Base-by-base conservation (phyloP, 176 grass and related monocot species). In the Poa annua region DNA sequence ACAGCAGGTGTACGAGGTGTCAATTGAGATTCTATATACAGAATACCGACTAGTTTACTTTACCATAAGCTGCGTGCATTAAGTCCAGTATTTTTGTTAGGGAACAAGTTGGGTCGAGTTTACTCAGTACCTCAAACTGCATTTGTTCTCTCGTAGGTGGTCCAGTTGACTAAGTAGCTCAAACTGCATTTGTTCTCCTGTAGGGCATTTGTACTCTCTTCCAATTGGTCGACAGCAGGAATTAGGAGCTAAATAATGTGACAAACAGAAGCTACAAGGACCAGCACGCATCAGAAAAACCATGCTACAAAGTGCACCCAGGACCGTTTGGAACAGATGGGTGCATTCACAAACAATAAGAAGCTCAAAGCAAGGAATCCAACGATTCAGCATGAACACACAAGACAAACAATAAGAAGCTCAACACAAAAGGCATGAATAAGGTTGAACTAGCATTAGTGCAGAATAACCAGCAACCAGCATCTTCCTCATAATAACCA, bases 381-480 rank as follows among this genome's bases (percentile, higher is more conserved):
- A 63, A 63, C 24, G 0, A 44, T 64, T 79, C 57, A 24, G 19
- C 62, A 5, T 11, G 8, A 48, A 32, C 15, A n/a, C 32, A 7
- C 6, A 42, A 24, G 10, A 54, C 12, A 1, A 45, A 45, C 44
- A 1, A 47, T 9, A 51, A 1, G 32, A 22, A 76, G 53, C 32
- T 56, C n/a, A 49, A 2, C 2, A 75, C 0, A 2, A 60, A 15
- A 66, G 3, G 14, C 1, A 42, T 4, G 52, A 6, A 48, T 19
- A 57, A 0, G 24, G 19, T 39, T 6, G 0, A 54, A 38, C n/a
- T 5, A 7, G 0, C 8, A 77, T 32, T 74, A 74, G 8, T 51
- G 61, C 16, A 10, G 17, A 81, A 38, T 25, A 85, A 71, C 41
- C 42, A 80, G 33, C 52, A 76, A 50, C 26, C 11, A 76, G 8